Base-by-base conservation (phyloP, 2,329 filamentous ascomycete genomes). In the Colletotrichum sp. region DNA sequence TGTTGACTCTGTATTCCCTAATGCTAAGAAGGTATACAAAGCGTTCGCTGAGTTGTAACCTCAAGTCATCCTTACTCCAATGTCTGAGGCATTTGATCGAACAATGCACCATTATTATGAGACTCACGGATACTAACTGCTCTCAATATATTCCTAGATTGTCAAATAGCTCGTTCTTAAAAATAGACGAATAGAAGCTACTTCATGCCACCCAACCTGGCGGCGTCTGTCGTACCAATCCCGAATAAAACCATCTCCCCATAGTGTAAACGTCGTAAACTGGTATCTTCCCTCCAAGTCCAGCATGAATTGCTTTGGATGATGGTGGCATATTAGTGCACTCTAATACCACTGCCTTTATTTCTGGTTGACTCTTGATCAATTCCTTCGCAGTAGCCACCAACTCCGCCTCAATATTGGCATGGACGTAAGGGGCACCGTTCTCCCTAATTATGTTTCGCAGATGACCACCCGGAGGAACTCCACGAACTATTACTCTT, bases 321-420 rank as follows among this genome's bases (percentile, higher is more conserved):
- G 83, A 85, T 0, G 83, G 82, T 1, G 84, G 80, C 83, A 86
- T 85, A 36, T 85, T 62, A 0, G 82, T 85, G 73, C 85, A 86
- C 73, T 85, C 85, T 30, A 86, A 73, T 36, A 79, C 80, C 62
- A 82, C 82, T 68, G 26, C 26, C 26, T 3, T n/a, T 15, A 62
- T 62, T 1, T 62, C 26, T 32, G 57, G 57, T n/a, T 6, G 57
- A n/a, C 26, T 7, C 15, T 28, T 16, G 9, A 18, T 26, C 57
- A 82, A 28, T 1, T 69, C 55, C 6, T 52, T 73, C 0, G 79
- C 80, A 9, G 76, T 69, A 0, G 68, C 76, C 4, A 82, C 78
- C 7, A 83, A 74, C 73, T 82, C 80, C 7, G 28, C 65, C 34
- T 78, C 67, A 5, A 82, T 75, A 9, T 76, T 49, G 28, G 68